Conservation (phyloP, 345 rosid species). For the Linum lewisii region DNA sequence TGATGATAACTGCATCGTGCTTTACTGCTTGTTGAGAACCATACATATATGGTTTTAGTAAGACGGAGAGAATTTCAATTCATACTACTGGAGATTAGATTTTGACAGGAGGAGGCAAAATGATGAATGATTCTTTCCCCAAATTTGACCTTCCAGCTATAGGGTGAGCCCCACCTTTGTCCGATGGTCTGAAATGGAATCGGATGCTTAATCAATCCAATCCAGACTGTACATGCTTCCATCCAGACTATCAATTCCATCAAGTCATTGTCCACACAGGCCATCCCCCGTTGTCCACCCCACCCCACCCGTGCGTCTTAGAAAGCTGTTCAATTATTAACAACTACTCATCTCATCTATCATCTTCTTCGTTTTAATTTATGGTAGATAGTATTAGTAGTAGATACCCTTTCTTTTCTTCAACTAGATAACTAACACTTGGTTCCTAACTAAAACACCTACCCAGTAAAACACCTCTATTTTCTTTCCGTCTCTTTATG, state of each 20-base stretch:
- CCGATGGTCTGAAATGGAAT: conserved; percentile 9
- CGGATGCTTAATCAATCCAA: conserved; percentile 13
- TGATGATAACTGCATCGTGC: background rate
- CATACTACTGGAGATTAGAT: no score
- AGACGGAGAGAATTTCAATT: no score
- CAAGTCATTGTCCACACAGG: conserved; percentile 7
- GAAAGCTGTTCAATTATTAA: conserved; percentile 19
- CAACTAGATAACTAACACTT: no score
- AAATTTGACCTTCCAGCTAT: background rate
- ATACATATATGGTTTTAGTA: no score
- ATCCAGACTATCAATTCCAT: conserved; percentile 6
- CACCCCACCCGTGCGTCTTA: conserved; percentile 32
- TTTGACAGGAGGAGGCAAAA: background rate
- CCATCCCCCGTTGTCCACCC: conserved; percentile 21
- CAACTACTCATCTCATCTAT: background rate
- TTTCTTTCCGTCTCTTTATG: no score
- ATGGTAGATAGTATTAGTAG: no score
- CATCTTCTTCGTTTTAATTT: no score
- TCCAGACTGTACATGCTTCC: no score
- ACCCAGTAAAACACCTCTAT: no score
- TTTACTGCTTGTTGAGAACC: no score
- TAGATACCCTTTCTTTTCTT: no score
- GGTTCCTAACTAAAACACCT: no score
- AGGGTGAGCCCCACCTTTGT: conserved; percentile 22
- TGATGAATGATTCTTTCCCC: background rate